Evolutionary conservation across 139 green algal genomes (phyloP).

Genomic region (Chlorella vulgaris): DNA sequence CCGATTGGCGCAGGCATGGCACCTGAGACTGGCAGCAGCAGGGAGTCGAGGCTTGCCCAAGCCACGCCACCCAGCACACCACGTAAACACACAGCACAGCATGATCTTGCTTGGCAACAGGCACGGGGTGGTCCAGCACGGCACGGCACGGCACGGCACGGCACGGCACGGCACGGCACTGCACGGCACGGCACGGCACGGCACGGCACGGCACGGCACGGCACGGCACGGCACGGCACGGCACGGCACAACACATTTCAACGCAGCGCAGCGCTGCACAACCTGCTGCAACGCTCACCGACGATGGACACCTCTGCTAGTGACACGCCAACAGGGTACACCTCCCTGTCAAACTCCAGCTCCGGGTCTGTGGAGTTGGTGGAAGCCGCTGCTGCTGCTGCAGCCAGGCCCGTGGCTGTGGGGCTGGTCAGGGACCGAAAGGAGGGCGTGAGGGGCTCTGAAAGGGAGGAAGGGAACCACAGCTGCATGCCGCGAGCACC

Average conservation of each 20-base stretch:
- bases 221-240: too few relatives aligned
- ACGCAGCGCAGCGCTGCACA: not conserved
- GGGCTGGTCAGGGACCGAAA: constrained; percentile 18
- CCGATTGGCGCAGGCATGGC: too few relatives aligned
- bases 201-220: too few relatives aligned
- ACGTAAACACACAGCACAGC: too few relatives aligned
- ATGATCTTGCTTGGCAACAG: too few relatives aligned
- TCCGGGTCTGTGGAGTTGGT: constrained; percentile 77
- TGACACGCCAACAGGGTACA: constrained; percentile 93
- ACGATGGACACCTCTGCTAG: constrained; percentile 88
- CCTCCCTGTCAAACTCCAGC: constrained; percentile 96
- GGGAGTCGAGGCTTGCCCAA: too few relatives aligned
- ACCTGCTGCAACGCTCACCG: constrained; percentile 33
- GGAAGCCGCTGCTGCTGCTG: constrained; percentile 32
- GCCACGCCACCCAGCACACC: too few relatives aligned
- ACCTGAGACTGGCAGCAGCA: too few relatives aligned
- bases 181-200: too few relatives aligned
- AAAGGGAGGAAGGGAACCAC: constrained; percentile 83
- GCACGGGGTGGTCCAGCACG: too few relatives aligned
- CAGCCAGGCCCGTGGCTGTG: constrained; percentile 7
- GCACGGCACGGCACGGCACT: too few relatives aligned
- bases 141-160: too few relatives aligned
- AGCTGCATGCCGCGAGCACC: constrained; percentile 89
- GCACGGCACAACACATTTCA: not conserved
- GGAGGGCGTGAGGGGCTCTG: constrained; percentile 18